Conservation (phyloP, 106 monocot species). For the Agapanthus africanus region DNA sequence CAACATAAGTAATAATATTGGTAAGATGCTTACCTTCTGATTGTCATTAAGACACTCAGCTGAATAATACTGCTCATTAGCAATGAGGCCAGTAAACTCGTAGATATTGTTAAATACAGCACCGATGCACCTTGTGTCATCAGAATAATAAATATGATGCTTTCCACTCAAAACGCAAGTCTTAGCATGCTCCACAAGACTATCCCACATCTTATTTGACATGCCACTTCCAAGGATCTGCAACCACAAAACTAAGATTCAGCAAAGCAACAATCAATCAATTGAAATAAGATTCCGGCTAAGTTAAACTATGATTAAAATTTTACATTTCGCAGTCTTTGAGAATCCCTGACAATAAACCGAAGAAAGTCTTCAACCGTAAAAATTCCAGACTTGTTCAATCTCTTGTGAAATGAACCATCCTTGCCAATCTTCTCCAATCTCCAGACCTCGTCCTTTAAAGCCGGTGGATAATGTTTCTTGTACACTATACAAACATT, state of each 20-base stretch:
- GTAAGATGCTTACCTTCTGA: constrained; percentile 35
- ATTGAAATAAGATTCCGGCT: background rate
- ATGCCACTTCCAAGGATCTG: constrained; percentile 65
- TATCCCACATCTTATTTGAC: constrained; percentile 45
- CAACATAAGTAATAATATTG: constrained; percentile 8
- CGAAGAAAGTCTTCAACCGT: constrained; percentile 66
- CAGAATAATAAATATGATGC: constrained; percentile 55
- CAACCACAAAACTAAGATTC: background rate
- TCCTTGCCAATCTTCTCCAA: constrained; percentile 66
- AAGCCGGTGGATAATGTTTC: constrained; percentile 61
- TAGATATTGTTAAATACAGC: constrained; percentile 66
- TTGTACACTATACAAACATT: constrained; percentile 25
- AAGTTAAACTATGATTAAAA: background rate
- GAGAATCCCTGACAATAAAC: constrained; percentile 38
- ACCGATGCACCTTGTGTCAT: constrained; percentile 34
- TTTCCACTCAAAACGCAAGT: constrained; percentile 59
- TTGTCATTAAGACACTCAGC: constrained; percentile 28
- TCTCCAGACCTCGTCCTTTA: constrained; percentile 61
- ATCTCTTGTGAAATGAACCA: constrained; percentile 58
- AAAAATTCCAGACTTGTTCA: constrained; percentile 38
- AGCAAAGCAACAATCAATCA: constrained; percentile 1
- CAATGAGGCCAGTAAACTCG: constrained; percentile 61
- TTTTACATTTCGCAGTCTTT: constrained; percentile 45
- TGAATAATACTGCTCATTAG: constrained; percentile 37
- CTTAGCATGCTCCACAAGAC: constrained; percentile 59